A percentile compares a stretch with the other conserved stretches of the same genome.
Evolutionary conservation across 1,139 yeast genomes (phyloP).

Genomic region (Suhomyces yuchorum): DNA sequence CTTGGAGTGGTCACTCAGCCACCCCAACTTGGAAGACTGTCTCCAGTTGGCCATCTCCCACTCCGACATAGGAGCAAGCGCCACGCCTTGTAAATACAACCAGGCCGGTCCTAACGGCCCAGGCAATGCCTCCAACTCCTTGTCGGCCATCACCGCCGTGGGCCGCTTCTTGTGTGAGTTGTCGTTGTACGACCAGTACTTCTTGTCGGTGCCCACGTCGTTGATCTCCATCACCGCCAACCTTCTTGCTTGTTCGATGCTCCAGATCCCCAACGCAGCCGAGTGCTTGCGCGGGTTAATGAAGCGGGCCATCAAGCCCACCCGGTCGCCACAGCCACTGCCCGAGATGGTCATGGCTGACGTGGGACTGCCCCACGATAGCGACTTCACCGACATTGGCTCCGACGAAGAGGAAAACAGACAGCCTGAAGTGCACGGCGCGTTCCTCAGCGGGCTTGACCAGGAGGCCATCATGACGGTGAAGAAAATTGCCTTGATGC

Average conservation of each 20-base stretch:
- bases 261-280: slow-evolving; percentile 46
- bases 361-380: slow-evolving; percentile 15
- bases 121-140: slow-evolving; percentile 20
- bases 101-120: slow-evolving; percentile 6
- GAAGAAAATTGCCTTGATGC: slow-evolving; percentile 47
- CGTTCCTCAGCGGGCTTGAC: slow-evolving; percentile 57
- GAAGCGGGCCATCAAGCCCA: slow-evolving; percentile 10
- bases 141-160: slow-evolving; percentile 56
- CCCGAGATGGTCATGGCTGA: slow-evolving; percentile 7
- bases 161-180: slow-evolving; percentile 75
- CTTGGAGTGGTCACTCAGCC: slow-evolving; percentile 77
- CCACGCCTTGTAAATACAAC: slow-evolving; percentile 40
- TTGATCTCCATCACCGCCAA: slow-evolving; percentile 70
- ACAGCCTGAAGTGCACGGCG: slow-evolving; percentile 46
- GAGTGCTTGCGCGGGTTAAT: slow-evolving; percentile 30
- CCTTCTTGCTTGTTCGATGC: slow-evolving; percentile 69
- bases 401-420: slow-evolving; percentile 35
- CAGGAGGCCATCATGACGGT: slow-evolving; percentile 41
- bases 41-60: slow-evolving; percentile 54
- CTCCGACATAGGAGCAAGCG: slow-evolving; percentile 23
- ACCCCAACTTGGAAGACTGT: slow-evolving; percentile 63
- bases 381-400: slow-evolving; percentile 19
- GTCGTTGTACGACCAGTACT: slow-evolving; percentile 70
- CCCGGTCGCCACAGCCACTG: slow-evolving; percentile 5
- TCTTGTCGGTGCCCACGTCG: slow-evolving; percentile 62